Base-by-base conservation (phyloP, 2,329 filamentous ascomycete species). In the Shiraia sp. region DNA sequence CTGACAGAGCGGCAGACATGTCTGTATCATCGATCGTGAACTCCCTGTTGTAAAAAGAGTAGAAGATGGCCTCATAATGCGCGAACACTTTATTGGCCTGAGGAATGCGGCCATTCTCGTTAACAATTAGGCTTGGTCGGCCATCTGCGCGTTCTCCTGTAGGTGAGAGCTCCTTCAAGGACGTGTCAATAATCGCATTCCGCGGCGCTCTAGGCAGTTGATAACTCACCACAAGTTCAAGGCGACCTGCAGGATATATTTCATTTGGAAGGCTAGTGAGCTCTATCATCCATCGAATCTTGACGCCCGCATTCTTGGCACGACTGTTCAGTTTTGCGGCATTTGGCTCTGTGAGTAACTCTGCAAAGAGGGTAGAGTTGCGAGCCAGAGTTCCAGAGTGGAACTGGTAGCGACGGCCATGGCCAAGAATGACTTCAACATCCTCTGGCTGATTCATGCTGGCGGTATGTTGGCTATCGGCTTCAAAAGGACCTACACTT, bases 1-100 rank as follows among this genome's bases (percentile, higher is more conserved):
- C 68, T 2, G 52, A 41, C n/a, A 79, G 63, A 0, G 75, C 62
- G 6, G 59, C 47, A 6, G 52, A 51, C 40, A 79, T 68, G 26
- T 64, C 51, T 4, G 57, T 55, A 45, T 74, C 65, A 38, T 70
- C 68, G 28, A 79, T 63, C 8, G 62, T 45, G 24, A 77, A 59
- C 1, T 68, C 57, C 14, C 61, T 63, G 45, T 71, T 70, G 64
- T 79, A 78, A 51, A 78, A 71, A 14, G 72, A 65, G 25, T 73
- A 72, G 38, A 79, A 59, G 13, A 79, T 66, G 25, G 66, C 63
- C 33, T 74, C 65, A 57, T 73, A 79, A 33, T 72, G 53, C 7
- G 51, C 44, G 40, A 63, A 65, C 15, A 57, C 42, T 36, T 55
- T 51, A 5, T 46, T 27, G 4, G 53, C 58, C 16, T 57, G 58